Percentiles rank a stretch among this genome's conserved stretches.
Evolutionary conservation across 164 flowering plant species (phyloP).

Genomic region (Aristolochia fimbriata): DNA sequence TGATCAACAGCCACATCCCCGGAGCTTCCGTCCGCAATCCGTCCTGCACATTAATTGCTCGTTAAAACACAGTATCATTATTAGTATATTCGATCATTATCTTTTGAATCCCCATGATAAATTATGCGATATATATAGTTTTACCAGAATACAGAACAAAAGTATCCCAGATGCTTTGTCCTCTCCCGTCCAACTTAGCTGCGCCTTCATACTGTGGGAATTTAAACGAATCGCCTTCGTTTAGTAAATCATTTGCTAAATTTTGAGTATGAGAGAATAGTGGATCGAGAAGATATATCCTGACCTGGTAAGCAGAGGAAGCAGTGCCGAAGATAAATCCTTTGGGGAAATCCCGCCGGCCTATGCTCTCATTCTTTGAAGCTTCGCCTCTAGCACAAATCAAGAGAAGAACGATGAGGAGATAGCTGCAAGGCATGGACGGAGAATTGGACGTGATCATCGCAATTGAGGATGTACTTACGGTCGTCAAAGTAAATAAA

Average conservation of each 20-base stretch:
- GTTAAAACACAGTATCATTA: too few relatives aligned
- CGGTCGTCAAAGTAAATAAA: too few relatives aligned
- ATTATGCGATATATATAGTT: neutral
- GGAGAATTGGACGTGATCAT: too few relatives aligned
- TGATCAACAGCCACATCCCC: constrained; percentile 84
- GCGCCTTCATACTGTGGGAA: constrained; percentile 9
- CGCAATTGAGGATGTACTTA: too few relatives aligned
- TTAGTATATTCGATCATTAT: too few relatives aligned
- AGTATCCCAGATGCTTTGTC: constrained; percentile 9
- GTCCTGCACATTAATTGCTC: constrained; percentile 29
- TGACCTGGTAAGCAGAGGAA: constrained; percentile 84
- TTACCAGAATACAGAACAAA: constrained; percentile 3
- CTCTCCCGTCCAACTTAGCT: constrained; percentile 10
- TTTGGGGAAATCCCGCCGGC: constrained; percentile 62
- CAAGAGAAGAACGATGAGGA: neutral
- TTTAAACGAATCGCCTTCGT: too few relatives aligned
- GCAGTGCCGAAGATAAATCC: constrained; percentile 80
- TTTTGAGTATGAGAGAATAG: too few relatives aligned
- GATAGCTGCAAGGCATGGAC: neutral
- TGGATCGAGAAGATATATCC: neutral
- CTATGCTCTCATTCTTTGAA: constrained; percentile 4
- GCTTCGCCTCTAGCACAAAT: neutral
- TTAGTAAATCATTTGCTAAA: too few relatives aligned
- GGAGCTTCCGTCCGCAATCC: constrained; percentile 55
- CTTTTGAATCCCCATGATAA: too few relatives aligned